Evolutionary conservation across 495 filamentous ascomycete species (phyloP).

Genomic region (Trichocladium antarcticum): DNA sequence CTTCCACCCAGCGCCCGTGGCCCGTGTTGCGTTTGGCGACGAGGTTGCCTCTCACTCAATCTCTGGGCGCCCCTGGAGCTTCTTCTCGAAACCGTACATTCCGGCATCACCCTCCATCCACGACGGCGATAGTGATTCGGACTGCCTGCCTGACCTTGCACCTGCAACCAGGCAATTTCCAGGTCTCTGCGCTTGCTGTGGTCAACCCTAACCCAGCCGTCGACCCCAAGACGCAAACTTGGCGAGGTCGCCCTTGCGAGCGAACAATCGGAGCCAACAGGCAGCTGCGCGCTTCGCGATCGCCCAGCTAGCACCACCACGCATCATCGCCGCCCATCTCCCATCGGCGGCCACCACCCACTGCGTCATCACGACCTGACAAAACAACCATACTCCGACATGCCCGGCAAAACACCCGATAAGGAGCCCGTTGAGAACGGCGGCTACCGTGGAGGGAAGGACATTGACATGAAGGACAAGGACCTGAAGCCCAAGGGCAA

Average conservation of each 20-base stretch:
- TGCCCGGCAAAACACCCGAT: slow-evolving; percentile 59
- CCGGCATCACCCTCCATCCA: slow-evolving; percentile 6
- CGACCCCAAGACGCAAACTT: slow-evolving; percentile 5
- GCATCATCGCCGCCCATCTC: slow-evolving; percentile 14
- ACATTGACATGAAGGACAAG: slow-evolving; percentile 74
- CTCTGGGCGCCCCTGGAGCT: slow-evolving; percentile 15
- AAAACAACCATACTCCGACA: slow-evolving; percentile 23
- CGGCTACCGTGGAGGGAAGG: slow-evolving; percentile 62
- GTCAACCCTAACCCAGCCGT: background rate
- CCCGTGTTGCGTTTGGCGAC: slow-evolving; percentile 27
- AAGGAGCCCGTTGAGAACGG: slow-evolving; percentile 64
- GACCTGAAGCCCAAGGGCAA: slow-evolving; percentile 56
- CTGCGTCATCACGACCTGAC: background rate
- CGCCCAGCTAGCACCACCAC: slow-evolving; percentile 12
- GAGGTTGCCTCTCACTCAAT: slow-evolving; percentile 14
- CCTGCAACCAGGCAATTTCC: background rate
- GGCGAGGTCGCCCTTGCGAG: slow-evolving; percentile 8
- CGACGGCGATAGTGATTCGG: background rate
- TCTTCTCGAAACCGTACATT: slow-evolving; percentile 17
- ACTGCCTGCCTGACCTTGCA: slow-evolving; percentile 1
- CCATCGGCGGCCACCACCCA: slow-evolving; percentile 14
- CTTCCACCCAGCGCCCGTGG: slow-evolving; percentile 16
- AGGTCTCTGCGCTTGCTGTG: background rate
- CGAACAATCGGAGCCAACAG: slow-evolving; percentile 7
- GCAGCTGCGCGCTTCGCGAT: slow-evolving; percentile 11